These are phyloP conservation scores for Malus asiatica DNA, from an alignment of 306 rosid species.

Conservation along the genomic window DNA sequence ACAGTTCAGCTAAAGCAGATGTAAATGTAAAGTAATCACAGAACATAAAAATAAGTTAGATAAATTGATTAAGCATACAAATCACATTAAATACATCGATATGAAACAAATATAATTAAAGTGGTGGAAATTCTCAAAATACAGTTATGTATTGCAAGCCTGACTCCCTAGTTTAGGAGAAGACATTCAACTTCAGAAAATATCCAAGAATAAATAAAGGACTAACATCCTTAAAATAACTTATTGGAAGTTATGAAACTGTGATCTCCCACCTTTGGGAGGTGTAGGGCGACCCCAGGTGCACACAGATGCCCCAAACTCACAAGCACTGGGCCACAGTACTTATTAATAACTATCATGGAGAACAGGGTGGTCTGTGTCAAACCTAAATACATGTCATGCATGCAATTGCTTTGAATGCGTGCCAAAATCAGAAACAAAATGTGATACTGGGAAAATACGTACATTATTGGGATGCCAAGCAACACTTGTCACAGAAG, in stretches of 20 bases:
- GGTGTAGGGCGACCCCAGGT: not conserved
- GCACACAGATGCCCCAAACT: not conserved
- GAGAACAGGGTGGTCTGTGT: not conserved
- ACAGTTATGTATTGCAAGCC: not conserved
- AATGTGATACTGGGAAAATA: conserved; percentile 6
- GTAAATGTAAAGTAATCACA: not conserved
- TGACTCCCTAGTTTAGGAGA: not conserved
- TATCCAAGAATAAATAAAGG: not conserved
- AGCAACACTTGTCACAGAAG: conserved; percentile 90
- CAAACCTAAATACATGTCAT: not conserved
- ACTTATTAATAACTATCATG: not conserved
- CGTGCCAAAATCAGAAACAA: not conserved
- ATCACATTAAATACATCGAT: not conserved
- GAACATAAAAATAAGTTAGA: not conserved
- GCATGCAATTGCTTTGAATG: not conserved
- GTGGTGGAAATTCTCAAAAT: not conserved
- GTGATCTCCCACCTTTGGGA: not conserved
- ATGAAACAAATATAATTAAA: no score
- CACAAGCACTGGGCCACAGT: not conserved
- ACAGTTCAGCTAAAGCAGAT: not conserved
- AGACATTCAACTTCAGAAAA: not conserved
- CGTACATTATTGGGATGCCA: conserved; percentile 96
- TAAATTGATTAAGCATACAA: not conserved
- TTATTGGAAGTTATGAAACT: not conserved
- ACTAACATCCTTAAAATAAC: not conserved